Conservation (phyloP, 257 asterid species). For the Solanum okadae region DNA sequence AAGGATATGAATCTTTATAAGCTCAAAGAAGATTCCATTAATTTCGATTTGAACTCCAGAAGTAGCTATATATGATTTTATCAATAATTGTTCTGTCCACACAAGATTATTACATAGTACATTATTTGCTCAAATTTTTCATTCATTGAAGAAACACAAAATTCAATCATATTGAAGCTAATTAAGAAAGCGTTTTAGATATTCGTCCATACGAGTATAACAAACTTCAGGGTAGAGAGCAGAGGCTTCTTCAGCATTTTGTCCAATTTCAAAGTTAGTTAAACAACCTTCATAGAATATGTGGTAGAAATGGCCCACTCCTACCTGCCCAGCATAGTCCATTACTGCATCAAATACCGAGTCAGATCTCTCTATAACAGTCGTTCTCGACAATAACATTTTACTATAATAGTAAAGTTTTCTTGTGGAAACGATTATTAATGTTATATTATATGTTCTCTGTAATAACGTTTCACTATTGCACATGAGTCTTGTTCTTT, state of each 20-base stretch:
- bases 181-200: slow-evolving; percentile 33
- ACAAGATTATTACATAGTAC: neutral
- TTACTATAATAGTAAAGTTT: accelerated
- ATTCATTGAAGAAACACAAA: neutral
- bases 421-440: accelerated
- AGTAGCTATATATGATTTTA: slow-evolving; percentile 44
- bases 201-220: slow-evolving; percentile 50
- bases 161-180: neutral
- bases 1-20: slow-evolving; percentile 24
- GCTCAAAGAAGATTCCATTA: slow-evolving; percentile 42
- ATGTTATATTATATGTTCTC: neutral
- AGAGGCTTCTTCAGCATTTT: slow-evolving; percentile 67
- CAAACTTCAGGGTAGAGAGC: slow-evolving; percentile 59
- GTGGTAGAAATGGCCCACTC: slow-evolving; percentile 71
- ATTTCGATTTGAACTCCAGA: slow-evolving; percentile 59
- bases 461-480: neutral
- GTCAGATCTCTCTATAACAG: neutral
- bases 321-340: slow-evolving; percentile 48
- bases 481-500: neutral
- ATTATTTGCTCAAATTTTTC: neutral
- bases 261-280: slow-evolving; percentile 64
- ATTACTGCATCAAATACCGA: slow-evolving; percentile 18
- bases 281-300: slow-evolving; percentile 72
- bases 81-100: neutral
- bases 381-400: neutral